A percentile compares a stretch with the other conserved stretches of the same genome.
phyloP scores from a whole-genome alignment of 2,329 filamentous ascomycete genomes.

The Hypoxylon sp. region DNA sequence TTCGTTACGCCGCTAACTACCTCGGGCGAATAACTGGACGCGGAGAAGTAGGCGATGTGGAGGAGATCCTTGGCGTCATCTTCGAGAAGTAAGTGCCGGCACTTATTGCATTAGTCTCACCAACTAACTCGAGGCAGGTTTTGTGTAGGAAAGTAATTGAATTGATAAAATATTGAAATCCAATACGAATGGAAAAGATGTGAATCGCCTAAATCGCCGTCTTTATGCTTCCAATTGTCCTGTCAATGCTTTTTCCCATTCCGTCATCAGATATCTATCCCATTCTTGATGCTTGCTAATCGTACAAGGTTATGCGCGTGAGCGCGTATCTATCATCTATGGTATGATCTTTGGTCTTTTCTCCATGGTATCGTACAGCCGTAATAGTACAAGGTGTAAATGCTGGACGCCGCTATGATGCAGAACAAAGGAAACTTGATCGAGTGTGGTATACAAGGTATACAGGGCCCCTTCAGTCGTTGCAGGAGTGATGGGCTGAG shows the following conservation, averaged over 20 bases:
- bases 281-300: constrained; percentile 30
- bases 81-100: constrained; percentile 86
- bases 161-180: constrained; percentile 20
- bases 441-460: constrained; percentile 26
- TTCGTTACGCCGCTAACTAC: constrained; percentile 83
- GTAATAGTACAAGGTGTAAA: constrained; percentile 46
- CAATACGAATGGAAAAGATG: background rate
- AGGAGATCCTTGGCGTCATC: constrained; percentile 95
- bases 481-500: background rate
- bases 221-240: constrained; percentile 11
- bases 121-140: constrained; percentile 57
- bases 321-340: constrained; percentile 40
- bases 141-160: constrained; percentile 66
- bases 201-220: constrained; percentile 14
- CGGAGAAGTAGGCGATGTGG: constrained; percentile 88
- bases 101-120: constrained; percentile 24
- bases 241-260: constrained; percentile 29
- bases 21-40: constrained; percentile 90
- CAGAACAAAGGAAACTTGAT: constrained; percentile 41
- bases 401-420: constrained; percentile 41
- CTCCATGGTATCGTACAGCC: constrained; percentile 45
- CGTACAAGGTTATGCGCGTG: constrained; percentile 38
- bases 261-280: constrained; percentile 41
- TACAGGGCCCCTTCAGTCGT: constrained; percentile 33
- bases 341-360: constrained; percentile 31